Conservation (phyloP, 768 basidiomycete genomes). For the Tylopilus intermedius region DNA sequence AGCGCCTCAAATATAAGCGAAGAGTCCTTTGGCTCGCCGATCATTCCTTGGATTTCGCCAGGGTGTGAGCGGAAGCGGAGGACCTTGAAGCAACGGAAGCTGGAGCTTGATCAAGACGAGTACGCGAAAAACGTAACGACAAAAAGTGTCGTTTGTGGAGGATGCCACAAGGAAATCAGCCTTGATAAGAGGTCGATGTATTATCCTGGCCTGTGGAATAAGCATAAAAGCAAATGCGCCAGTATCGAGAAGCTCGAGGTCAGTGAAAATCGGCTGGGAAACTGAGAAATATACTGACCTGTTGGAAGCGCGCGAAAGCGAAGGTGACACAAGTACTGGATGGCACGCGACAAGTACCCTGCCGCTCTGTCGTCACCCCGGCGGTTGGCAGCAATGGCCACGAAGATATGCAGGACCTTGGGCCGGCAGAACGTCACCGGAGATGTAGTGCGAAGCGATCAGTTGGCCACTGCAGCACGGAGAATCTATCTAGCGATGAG, state of each 20-base stretch:
- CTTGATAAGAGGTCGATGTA: constrained; percentile 33
- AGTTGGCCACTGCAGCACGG: not conserved
- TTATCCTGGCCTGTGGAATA: constrained; percentile 34
- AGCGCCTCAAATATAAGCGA: not conserved
- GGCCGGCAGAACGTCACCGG: constrained; percentile 1
- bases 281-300: constrained; percentile 8
- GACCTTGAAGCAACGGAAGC: constrained; percentile 25
- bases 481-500: constrained; percentile 12
- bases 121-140: constrained; percentile 20
- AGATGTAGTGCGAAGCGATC: not conserved
- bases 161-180: constrained; percentile 29
- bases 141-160: constrained; percentile 28
- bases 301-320: constrained; percentile 15
- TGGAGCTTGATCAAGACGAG: constrained; percentile 28
- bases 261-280: constrained; percentile 6
- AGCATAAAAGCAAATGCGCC: constrained; percentile 30
- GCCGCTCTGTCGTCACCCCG: not conserved
- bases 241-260: constrained; percentile 24
- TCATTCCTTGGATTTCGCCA: constrained; percentile 9
- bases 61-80: constrained; percentile 28
- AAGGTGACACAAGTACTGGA: not conserved
- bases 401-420: not conserved
- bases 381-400: not conserved
- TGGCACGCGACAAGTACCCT: constrained; percentile 1
- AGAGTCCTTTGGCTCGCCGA: not conserved